Conservation (phyloP, 306 rosid species). For the Ormosia semicastrata region DNA sequence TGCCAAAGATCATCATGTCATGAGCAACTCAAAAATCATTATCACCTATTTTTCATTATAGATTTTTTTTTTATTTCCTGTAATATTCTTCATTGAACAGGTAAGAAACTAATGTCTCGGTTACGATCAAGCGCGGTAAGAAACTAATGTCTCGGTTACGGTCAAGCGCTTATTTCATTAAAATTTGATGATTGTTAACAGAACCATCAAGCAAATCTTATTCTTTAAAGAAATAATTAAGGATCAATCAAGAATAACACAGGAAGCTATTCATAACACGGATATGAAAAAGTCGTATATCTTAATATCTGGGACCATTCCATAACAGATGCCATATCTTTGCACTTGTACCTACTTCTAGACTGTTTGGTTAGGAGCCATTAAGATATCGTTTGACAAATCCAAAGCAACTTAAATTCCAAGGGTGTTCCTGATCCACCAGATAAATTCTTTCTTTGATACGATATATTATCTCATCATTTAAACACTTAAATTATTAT, state of each 20-base stretch:
- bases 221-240: neutral
- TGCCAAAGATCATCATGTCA: constrained; percentile 26
- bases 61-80: neutral
- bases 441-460: too few species aligned
- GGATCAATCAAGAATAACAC: neutral
- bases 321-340: neutral
- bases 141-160: too few species aligned
- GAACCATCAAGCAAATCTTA: neutral
- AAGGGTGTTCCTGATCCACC: neutral
- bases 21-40: constrained; percentile 2
- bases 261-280: neutral
- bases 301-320: neutral
- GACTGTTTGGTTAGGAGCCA: neutral
- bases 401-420: neutral
- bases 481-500: too few species aligned
- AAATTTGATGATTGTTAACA: neutral
- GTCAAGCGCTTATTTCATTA: too few species aligned
- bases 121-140: too few species aligned
- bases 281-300: neutral
- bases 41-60: neutral
- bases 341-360: neutral
- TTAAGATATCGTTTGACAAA: neutral
- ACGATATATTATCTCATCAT: too few species aligned
- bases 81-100: too few species aligned
- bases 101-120: too few species aligned